These are phyloP conservation scores for Eucalyptus brandiana DNA, from an alignment of 345 rosid species.

Conservation along the genomic window DNA sequence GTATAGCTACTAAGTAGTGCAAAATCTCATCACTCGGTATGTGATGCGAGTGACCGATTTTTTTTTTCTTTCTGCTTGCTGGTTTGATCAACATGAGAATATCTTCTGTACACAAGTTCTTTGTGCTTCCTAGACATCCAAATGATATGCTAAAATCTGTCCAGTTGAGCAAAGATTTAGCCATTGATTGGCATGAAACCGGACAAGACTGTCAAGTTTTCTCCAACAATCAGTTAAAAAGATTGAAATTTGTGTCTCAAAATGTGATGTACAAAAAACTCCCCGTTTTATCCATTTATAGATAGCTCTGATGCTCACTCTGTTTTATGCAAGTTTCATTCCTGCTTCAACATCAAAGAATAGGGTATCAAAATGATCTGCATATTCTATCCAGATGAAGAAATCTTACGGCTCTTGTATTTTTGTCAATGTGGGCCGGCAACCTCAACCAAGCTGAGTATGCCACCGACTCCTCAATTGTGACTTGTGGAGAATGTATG, in stretches of 20 bases:
- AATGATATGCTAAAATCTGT: not conserved
- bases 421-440: constrained; percentile 5
- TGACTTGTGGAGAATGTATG: constrained; percentile 50
- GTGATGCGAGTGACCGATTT: not conserved
- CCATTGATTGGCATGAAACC: not conserved
- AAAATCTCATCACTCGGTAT: not conserved
- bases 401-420: constrained; percentile 14
- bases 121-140: not conserved
- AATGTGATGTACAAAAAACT: not conserved
- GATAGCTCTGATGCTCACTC: not conserved
- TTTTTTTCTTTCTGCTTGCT: not conserved
- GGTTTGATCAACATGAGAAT: not conserved
- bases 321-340: not conserved
- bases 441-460: constrained; percentile 48
- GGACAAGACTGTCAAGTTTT: not conserved
- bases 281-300: not conserved
- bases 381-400: not conserved
- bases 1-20: not conserved
- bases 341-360: not conserved
- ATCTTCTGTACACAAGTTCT: not conserved
- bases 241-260: not conserved
- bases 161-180: not conserved
- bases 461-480: constrained; percentile 35
- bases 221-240: not conserved
- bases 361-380: not conserved